Conservation (phyloP, 345 rosid species). For the Dipteronia dyeriana region DNA sequence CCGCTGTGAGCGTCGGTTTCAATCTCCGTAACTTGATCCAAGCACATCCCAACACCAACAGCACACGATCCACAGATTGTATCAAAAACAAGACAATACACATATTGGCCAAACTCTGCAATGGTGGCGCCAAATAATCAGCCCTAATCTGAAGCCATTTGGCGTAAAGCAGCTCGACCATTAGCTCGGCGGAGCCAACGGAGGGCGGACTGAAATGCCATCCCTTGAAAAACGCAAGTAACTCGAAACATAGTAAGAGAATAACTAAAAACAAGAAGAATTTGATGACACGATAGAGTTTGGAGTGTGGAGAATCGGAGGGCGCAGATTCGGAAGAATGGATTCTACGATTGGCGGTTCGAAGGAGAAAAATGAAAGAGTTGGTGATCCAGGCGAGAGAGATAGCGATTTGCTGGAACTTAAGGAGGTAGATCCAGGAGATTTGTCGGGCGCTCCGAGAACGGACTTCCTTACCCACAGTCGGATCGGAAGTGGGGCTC, state of each 20-base stretch:
- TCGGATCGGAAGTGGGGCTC: constrained; percentile 37
- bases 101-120: constrained; percentile 68
- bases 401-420: constrained; percentile 59
- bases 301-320: constrained; percentile 45
- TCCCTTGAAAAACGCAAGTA: constrained; percentile 79
- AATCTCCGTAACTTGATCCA: constrained; percentile 69
- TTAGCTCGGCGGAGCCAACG: constrained; percentile 54
- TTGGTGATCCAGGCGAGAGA: constrained; percentile 56
- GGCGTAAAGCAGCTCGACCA: constrained; percentile 61
- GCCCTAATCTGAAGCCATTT: constrained; percentile 76
- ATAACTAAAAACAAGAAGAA: constrained; percentile 56
- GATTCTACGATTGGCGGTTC: constrained; percentile 80
- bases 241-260: constrained; percentile 61
- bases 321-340: constrained; percentile 32
- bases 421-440: constrained; percentile 64
- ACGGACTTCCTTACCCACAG: constrained; percentile 51
- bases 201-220: constrained; percentile 94
- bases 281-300: constrained; percentile 60
- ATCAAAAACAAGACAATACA: constrained; percentile 81
- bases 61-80: constrained; percentile 77
- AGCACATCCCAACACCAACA: constrained; percentile 71
- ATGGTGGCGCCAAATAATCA: constrained; percentile 71
- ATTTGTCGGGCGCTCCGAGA: constrained; percentile 77
- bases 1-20: constrained; percentile 56
- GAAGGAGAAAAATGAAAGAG: constrained; percentile 48